phyloP scores from a whole-genome alignment of 257 asterid species.

The Solanum dulcamara region DNA sequence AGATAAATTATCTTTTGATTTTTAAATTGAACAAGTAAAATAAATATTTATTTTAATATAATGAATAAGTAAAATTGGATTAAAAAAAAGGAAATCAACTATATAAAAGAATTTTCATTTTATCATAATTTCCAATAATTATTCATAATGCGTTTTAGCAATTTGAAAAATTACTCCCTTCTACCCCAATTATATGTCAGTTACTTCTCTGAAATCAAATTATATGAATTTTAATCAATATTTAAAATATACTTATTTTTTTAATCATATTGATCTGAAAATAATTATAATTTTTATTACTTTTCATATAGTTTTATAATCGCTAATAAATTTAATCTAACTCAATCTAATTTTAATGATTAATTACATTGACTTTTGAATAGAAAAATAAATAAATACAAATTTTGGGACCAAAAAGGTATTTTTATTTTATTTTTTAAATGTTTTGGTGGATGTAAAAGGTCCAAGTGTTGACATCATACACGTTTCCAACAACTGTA shows the following conservation, averaged over 20 bases:
- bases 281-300: background rate
- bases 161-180: background rate
- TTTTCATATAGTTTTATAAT: no score
- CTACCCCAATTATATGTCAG: background rate
- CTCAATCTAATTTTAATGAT: background rate
- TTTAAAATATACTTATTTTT: background rate
- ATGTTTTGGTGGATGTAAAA: background rate
- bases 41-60: no score
- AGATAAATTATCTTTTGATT: no score
- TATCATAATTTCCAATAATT: background rate
- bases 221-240: background rate
- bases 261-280: background rate
- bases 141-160: background rate
- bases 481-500: background rate
- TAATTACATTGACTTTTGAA: background rate
- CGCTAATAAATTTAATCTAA: background rate
- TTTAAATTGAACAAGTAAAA: no score
- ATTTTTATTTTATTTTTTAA: background rate
- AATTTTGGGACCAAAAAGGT: background rate
- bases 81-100: background rate
- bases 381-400: background rate
- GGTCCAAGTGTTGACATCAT: background rate
- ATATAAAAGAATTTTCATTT: background rate
- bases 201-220: no score
- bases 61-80: no score